Evolutionary conservation across 2,329 filamentous ascomycete species (phyloP), one percentile per base, ranked within the genome.

Genomic region (Tolypocladium tropicale): DNA sequence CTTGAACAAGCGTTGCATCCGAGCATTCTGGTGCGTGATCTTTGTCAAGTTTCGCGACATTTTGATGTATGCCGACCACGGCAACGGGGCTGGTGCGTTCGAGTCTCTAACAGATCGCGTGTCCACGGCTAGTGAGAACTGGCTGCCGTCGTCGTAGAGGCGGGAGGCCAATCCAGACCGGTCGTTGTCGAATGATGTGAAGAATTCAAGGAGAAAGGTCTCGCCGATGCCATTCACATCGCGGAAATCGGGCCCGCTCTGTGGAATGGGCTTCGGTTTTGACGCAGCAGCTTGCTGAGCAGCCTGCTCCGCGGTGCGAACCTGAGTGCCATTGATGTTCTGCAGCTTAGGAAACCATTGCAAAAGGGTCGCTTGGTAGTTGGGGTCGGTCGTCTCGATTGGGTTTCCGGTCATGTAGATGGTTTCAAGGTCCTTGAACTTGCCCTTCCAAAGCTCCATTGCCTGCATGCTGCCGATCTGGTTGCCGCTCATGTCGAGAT

Each of bases 401-500:
- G 90, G 89, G 62, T 95, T 96, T 53, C 83, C 85, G 11, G 80
- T 79, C 59, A 96, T 75, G 58, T 95, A 84, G 2, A 99, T 79
- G 54, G 92, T 92, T 66, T 95, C 85, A 12, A 97, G 79, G 56
- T 84, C 76, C 54, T 79, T 83, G 65, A 97, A 92, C 55, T 88
- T 90, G 66, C 84, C 82, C 58, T 86, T 86, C 91, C 91, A 96
- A 34, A 78, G 80, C 54, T 84, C 80, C 51, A 99, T 71, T 11
- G 82, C 80, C 56, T 84, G 81, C 53, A 90, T 71, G 53, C 81
- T 83, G 57, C 79, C 77, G 63, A 99, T 83, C 43, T 85, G 82
- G 72, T 97, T 97, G 67, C 86, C 83, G 55, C 90, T 94, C 30
- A 97, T 80, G 62, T 96, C 93, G 14, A 99, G 82, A 62, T 96